Conservation (phyloP, 2,329 filamentous ascomycete genomes). For the Huntiella savannae region DNA sequence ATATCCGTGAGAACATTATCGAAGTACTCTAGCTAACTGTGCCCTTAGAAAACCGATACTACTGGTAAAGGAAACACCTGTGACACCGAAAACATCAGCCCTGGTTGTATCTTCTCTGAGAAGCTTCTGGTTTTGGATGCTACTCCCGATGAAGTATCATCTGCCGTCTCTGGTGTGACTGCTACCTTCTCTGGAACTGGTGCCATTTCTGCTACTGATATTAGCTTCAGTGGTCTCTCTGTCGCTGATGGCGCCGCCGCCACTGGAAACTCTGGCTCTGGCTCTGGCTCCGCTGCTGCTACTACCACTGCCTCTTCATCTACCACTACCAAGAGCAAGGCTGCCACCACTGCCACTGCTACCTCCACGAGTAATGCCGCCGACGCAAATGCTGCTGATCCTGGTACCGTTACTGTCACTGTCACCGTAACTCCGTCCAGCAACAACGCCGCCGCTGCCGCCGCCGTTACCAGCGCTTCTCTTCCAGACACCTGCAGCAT, state of each 20-base stretch:
- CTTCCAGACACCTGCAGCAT: constrained; percentile 7
- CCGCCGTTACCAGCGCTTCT: background rate
- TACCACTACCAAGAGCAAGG: constrained; percentile 1
- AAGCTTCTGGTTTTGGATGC: constrained; percentile 34
- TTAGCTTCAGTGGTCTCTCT: constrained; percentile 14
- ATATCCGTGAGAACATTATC: background rate
- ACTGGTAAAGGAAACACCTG: constrained; percentile 23
- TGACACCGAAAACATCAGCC: constrained; percentile 25
- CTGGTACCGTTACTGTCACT: constrained; percentile 2
- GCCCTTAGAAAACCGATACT: constrained; percentile 11
- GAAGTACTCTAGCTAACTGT: background rate
- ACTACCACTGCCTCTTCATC: constrained; percentile 4
- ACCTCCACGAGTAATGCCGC: background rate
- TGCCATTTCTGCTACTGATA: constrained; percentile 16
- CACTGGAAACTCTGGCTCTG: constrained; percentile 4
- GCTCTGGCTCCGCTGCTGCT: background rate
- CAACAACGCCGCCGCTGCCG: background rate
- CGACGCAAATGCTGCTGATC: background rate
- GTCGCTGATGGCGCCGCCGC: constrained; percentile 12
- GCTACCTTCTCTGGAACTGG: constrained; percentile 19
- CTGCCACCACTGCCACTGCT: constrained; percentile 3
- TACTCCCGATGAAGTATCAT: constrained; percentile 29
- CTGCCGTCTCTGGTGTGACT: constrained; percentile 24
- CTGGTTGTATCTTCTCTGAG: constrained; percentile 35
- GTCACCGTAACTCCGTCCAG: background rate